A percentile compares a stretch with the other conserved stretches of the same genome.
Conservation (phyloP, 2,329 filamentous ascomycete species). For the Diaporthe vaccinii region DNA sequence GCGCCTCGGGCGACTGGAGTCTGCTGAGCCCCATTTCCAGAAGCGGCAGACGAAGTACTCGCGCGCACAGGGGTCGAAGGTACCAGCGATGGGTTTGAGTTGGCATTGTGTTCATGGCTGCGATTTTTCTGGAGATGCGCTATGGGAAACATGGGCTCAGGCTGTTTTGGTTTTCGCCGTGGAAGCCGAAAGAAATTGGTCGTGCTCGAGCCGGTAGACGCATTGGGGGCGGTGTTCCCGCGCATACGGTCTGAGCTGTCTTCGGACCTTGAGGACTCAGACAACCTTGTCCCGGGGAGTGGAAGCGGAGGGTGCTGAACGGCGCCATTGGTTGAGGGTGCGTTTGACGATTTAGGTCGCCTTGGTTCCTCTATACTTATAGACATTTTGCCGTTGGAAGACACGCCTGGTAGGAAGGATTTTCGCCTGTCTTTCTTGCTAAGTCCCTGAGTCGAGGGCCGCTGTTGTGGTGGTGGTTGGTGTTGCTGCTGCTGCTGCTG, state of each 20-base stretch:
- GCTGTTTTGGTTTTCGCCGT: constrained; percentile 80
- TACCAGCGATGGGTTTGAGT: constrained; percentile 61
- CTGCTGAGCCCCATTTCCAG: constrained; percentile 31
- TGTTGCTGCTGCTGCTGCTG: constrained; percentile 46
- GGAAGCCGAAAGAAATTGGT: constrained; percentile 86
- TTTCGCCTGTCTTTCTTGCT: constrained; percentile 59
- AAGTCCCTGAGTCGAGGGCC: constrained; percentile 45
- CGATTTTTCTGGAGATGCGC: constrained; percentile 85
- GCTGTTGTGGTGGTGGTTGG: constrained; percentile 39
- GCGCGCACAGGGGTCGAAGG: constrained; percentile 51
- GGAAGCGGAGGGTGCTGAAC: constrained; percentile 73
- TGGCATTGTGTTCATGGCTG: constrained; percentile 53
- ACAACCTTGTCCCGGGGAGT: constrained; percentile 75
- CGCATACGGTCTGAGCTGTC: constrained; percentile 79
- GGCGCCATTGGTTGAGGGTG: constrained; percentile 69
- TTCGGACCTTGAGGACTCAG: constrained; percentile 92
- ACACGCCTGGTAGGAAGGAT: constrained; percentile 53
- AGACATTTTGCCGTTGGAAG: constrained; percentile 56
- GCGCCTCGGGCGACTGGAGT: constrained; percentile 45
- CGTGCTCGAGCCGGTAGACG: constrained; percentile 60
- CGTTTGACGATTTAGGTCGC: constrained; percentile 57
- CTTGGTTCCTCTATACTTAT: constrained; percentile 74
- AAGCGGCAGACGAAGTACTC: constrained; percentile 39
- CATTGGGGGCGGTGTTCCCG: constrained; percentile 72
- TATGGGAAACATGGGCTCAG: constrained; percentile 85